These are phyloP conservation scores for Brasilioporus rufonigricans DNA, from an alignment of 768 basidiomycete species.

Conservation along the genomic window DNA sequence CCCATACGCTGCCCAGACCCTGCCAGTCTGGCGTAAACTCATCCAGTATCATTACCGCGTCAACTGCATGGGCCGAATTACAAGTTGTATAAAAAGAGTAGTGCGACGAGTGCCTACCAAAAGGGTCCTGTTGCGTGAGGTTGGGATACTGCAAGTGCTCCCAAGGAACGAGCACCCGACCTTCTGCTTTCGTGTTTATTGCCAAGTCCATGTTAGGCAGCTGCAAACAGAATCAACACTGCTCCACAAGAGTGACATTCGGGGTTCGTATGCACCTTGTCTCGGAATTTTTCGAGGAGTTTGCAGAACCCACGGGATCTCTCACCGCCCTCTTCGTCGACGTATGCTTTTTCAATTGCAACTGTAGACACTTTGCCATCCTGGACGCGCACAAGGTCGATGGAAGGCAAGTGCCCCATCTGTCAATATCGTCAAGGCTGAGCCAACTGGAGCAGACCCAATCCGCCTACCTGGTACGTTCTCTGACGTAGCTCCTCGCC, in stretches of 20 bases:
- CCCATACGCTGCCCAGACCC: conserved; percentile 86
- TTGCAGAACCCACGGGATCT: conserved; percentile 73
- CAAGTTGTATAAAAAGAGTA: neutral
- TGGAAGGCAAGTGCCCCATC: conserved; percentile 77
- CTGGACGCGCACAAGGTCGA: conserved; percentile 79
- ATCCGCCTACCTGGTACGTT: conserved; percentile 47
- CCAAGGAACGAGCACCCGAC: conserved; percentile 92
- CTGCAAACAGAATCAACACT: conserved; percentile 34
- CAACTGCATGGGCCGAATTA: conserved; percentile 33
- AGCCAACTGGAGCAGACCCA: neutral
- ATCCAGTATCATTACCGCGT: conserved; percentile 55
- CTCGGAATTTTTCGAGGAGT: conserved; percentile 73
- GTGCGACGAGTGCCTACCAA: conserved; percentile 23
- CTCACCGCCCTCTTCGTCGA: conserved; percentile 69
- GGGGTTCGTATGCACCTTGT: conserved; percentile 43
- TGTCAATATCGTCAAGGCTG: conserved; percentile 28
- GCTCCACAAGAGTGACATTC: neutral
- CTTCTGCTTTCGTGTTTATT: conserved; percentile 91
- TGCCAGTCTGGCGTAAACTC: conserved; percentile 83
- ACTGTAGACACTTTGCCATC: conserved; percentile 60
- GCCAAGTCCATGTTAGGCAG: conserved; percentile 95
- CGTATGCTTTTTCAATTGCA: conserved; percentile 52
- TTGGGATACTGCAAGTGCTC: conserved; percentile 77
- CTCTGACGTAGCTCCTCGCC: conserved; percentile 72
- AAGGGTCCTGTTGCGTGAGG: conserved; percentile 45